Evolutionary conservation across 140 eudicot species (phyloP), one percentile per base, ranked within the genome.

Genomic region (Flaveria floridana): DNA sequence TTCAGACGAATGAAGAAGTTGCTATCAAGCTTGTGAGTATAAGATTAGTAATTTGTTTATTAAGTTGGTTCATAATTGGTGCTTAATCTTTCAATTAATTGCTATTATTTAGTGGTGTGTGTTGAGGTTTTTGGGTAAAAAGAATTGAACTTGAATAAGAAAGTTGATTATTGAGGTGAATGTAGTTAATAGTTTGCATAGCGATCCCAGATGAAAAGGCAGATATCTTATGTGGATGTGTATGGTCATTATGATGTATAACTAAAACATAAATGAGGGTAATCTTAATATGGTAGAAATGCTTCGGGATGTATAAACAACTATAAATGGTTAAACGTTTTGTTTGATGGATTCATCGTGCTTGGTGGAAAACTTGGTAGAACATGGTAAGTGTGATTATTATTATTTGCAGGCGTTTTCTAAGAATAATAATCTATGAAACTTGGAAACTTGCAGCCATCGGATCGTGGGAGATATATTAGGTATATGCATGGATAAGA

Each of bases 11-110:
- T 57, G 97, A 91, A 76, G 97, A 91, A 83, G 89, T 92, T 72
- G 97, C 97, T 2, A 87, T 92, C 61, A 92, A 92, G 87, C 92
- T 92, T 19, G 97, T 92, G 85, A 87, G 97, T 89, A 21, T 39
- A 39, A n/a, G 9, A 41, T 50, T 59, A 53, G 37, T 23, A 67
- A 13, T 9, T 70, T 61, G 70, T 42, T 7, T 25, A 28, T 61
- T 28, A 11, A 42, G 20, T 72, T 72, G 80, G 12, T 9, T 15
- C 19, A 62, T 52, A 6, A 20, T 62, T 23, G 34, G 57, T 42
- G 66, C 53, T 74, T 78, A 75, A 48, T 9, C 15, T 28, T 26
- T 68, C 13, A 2, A 44, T 9, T 67, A 11, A 19, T 19, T 68
- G 39, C 65, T 42, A 7, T 23, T 62, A 3, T 41, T 14, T 52